Percentiles rank a stretch among this genome's conserved stretches.
Evolutionary conservation across 192 early-diverging fungal species (phyloP).

Genomic region (Gonapodya sp.): DNA sequence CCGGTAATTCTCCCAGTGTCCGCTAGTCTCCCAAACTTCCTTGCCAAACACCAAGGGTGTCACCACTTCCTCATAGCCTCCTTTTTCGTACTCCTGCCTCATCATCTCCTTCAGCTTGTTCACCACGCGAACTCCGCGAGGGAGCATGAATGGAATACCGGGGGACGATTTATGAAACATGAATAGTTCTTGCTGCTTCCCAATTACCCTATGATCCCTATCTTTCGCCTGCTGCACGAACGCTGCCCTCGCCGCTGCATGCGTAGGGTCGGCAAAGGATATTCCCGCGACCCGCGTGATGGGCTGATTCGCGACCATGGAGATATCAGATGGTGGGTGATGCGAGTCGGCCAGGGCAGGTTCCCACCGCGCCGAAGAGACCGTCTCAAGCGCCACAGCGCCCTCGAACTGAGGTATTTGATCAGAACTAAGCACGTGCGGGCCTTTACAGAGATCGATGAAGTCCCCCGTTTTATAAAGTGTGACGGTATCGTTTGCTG

Average conservation of each 20-base stretch:
- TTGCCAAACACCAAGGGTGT: constrained; percentile 89
- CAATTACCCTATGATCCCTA: constrained; percentile 40
- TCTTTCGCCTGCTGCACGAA: constrained; percentile 40
- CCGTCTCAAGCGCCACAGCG: constrained; percentile 36
- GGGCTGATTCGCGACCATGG: constrained; percentile 7
- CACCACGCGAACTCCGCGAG: constrained; percentile 65
- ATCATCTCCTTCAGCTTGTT: constrained; percentile 65
- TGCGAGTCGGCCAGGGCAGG: constrained; percentile 19
- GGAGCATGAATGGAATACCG: constrained; percentile 40
- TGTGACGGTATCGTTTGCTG: constrained; percentile 33
- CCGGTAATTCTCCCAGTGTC: constrained; percentile 94
- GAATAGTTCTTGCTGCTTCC: constrained; percentile 34
- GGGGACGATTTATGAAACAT: constrained; percentile 26
- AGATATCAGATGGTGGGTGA: neutral
- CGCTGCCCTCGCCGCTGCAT: constrained; percentile 42
- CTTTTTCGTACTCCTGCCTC: constrained; percentile 60
- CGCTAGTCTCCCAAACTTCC: constrained; percentile 82
- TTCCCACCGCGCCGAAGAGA: constrained; percentile 55
- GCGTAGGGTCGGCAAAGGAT: constrained; percentile 43
- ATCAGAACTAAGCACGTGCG: constrained; percentile 61
- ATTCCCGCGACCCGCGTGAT: constrained; percentile 67
- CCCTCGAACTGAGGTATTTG: constrained; percentile 37
- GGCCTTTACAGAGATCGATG: constrained; percentile 71
- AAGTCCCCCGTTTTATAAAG: constrained; percentile 61
- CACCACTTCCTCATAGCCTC: constrained; percentile 80